Evolutionary conservation across 805 yeast species (phyloP), one percentile per base, ranked within the genome.

Genomic region (Starmerella vaccinii): DNA sequence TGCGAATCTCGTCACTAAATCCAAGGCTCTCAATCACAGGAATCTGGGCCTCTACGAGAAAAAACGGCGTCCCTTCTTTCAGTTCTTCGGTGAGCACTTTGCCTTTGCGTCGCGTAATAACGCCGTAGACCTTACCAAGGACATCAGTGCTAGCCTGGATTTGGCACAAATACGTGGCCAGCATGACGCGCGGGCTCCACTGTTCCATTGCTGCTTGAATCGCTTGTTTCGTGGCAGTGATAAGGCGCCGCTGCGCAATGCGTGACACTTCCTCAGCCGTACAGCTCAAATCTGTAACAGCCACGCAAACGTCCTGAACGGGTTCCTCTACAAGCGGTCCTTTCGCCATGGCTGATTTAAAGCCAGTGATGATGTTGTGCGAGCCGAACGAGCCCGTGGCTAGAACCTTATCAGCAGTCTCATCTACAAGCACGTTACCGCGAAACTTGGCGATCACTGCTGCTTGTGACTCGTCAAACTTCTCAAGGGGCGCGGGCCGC

Each of bases 11-110:
- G 61, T 90, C 97, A 49, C 95, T 80, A 61, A 92, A 87, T 1
- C 98, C 98, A 70, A 92, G 89, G 1, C 97, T 95, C 64, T 90
- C 97, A 8, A 85, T 83, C 22, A 92, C 97, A 0, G 99, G 98
- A 22, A 92, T 72, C 49, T 78, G 71, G 0, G 97, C 95, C 18
- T 75, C 79, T 50, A 92, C 78, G 26, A 84, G 84, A 72, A 92
- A 92, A 60, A 90, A 88, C 19, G 97, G 96, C 0, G 98, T 92
- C 9, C 99, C 99, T 64, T 92, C 98, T 62, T 92, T 89, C 86
- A 92, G 80, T 64, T 92, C 98, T 66, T 92, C 99, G 4, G 88
- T 77, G 2, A 82, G 75, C 50, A 92, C 84, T 47, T 76, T 70
- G 26, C 99, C 99, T 35, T 84, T 81, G 61, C 96, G 75, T 60